A percentile compares a stretch with the other conserved stretches of the same genome.
Conservation (phyloP, 345 rosid species). For the Pelargonium nanum region DNA sequence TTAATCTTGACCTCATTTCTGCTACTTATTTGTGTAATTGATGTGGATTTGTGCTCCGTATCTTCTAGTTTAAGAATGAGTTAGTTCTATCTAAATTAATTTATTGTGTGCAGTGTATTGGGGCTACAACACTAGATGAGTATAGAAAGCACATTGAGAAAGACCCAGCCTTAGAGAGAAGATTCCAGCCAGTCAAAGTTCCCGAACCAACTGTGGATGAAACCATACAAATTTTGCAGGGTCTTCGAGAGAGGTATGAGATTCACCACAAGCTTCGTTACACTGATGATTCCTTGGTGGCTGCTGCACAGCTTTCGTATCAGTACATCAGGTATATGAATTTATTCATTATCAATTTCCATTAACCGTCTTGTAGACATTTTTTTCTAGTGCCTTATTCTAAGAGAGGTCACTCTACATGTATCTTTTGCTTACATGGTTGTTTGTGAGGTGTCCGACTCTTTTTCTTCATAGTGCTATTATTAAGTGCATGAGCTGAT, state of each 20-base stretch:
- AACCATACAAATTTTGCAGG: slow-evolving; percentile 81
- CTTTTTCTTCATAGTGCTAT: too few species aligned
- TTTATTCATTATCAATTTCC: too few species aligned
- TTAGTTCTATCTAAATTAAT: neutral
- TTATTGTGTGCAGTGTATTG: slow-evolving; percentile 69
- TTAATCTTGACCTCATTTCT: too few species aligned
- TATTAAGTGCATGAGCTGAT: too few species aligned
- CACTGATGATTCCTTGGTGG: slow-evolving; percentile 76
- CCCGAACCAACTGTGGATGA: slow-evolving; percentile 97
- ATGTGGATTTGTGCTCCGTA: neutral
- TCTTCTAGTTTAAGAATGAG: neutral
- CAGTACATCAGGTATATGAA: slow-evolving; percentile 78
- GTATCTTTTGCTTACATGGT: too few species aligned
- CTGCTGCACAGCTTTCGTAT: slow-evolving; percentile 92
- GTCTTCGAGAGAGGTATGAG: slow-evolving; percentile 91
- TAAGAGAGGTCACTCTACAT: neutral
- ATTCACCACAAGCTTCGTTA: slow-evolving; percentile 97
- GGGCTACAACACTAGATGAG: slow-evolving; percentile 96
- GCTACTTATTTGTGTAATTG: too few species aligned
- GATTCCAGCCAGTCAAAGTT: slow-evolving; percentile 99
- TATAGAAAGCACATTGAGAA: slow-evolving; percentile 98
- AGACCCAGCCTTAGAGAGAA: slow-evolving; percentile 96
- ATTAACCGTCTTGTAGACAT: neutral
- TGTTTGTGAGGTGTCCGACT: too few species aligned
- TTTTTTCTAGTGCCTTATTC: neutral